These are phyloP conservation scores for Solanum hybrid DNA, from an alignment of 305 asterid genomes.

Conservation along the genomic window DNA sequence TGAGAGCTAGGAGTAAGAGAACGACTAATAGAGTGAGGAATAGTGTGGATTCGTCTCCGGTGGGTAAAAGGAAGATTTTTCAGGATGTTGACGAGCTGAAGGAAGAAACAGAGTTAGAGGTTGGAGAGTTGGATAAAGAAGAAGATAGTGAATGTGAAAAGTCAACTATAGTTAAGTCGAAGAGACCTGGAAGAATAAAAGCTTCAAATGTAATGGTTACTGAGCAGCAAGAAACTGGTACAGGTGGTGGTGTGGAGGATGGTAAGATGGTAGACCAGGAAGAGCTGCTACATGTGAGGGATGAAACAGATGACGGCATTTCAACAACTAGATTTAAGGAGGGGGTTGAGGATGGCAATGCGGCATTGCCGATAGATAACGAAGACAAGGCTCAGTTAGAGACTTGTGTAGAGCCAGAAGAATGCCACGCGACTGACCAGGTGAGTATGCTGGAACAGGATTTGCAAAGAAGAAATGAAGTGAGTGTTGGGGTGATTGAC, in stretches of 20 bases:
- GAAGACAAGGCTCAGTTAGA: slow-evolving; percentile 21
- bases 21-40: slow-evolving; percentile 20
- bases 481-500: slow-evolving; percentile 18
- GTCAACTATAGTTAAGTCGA: slow-evolving; percentile 49
- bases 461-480: slow-evolving; percentile 20
- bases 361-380: slow-evolving; percentile 18
- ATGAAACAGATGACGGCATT: slow-evolving; percentile 23
- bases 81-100: slow-evolving; percentile 20
- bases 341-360: slow-evolving; percentile 28
- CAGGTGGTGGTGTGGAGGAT: slow-evolving; percentile 29
- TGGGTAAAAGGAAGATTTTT: slow-evolving; percentile 53
- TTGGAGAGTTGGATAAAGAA: slow-evolving; percentile 21
- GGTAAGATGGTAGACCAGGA: slow-evolving; percentile 21
- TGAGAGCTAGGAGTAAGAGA: slow-evolving; percentile 49
- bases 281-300: slow-evolving; percentile 25
- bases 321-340: slow-evolving; percentile 16
- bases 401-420: slow-evolving; percentile 25
- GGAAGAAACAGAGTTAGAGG: slow-evolving; percentile 12
- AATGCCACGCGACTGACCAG: slow-evolving; percentile 23
- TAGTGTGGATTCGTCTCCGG: slow-evolving; percentile 23
- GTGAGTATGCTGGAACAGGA: slow-evolving; percentile 24
- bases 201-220: slow-evolving; percentile 35
- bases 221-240: slow-evolving; percentile 31
- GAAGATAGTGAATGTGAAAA: slow-evolving; percentile 27
- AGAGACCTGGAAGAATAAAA: slow-evolving; percentile 49